These are phyloP conservation scores for Colletotrichum limetticola DNA, from an alignment of 2,329 filamentous ascomycete species.

Conservation along the genomic window DNA sequence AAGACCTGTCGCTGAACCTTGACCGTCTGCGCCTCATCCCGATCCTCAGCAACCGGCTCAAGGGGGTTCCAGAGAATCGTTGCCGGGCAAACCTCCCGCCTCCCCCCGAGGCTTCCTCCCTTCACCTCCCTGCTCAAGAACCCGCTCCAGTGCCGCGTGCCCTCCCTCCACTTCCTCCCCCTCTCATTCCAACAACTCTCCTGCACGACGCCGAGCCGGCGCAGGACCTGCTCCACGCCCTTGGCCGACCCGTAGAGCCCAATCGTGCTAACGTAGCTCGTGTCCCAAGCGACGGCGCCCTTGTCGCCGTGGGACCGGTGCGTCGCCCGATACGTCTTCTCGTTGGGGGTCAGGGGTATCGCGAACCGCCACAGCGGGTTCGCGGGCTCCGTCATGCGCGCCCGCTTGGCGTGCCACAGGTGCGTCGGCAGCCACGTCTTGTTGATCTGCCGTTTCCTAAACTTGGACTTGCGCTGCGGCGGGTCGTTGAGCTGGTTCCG, in stretches of 20 bases:
- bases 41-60: slow-evolving; percentile 41
- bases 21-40: slow-evolving; percentile 33
- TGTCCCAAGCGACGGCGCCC: slow-evolving; percentile 90
- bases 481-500: slow-evolving; percentile 75
- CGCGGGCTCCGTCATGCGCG: slow-evolving; percentile 84
- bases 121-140: slow-evolving; percentile 65
- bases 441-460: slow-evolving; percentile 83
- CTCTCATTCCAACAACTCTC: slow-evolving; percentile 71
- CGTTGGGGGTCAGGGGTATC: slow-evolving; percentile 84
- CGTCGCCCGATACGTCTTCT: slow-evolving; percentile 89
- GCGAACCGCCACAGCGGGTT: slow-evolving; percentile 91
- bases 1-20: slow-evolving; percentile 62
- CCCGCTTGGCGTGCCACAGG: slow-evolving; percentile 91
- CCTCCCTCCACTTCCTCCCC: slow-evolving; percentile 76
- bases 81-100: slow-evolving; percentile 75
- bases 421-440: slow-evolving; percentile 98
- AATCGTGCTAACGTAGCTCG: slow-evolving; percentile 92
- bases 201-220: slow-evolving; percentile 70
- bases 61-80: slow-evolving; percentile 81
- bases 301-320: slow-evolving; percentile 81
- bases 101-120: slow-evolving; percentile 57
- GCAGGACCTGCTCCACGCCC: slow-evolving; percentile 75
- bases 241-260: slow-evolving; percentile 74
- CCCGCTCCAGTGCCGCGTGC: slow-evolving; percentile 60
- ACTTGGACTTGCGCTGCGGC: slow-evolving; percentile 69